Base-by-base conservation (phyloP, 345 rosid genomes). In the Raphanus raphanistrum region DNA sequence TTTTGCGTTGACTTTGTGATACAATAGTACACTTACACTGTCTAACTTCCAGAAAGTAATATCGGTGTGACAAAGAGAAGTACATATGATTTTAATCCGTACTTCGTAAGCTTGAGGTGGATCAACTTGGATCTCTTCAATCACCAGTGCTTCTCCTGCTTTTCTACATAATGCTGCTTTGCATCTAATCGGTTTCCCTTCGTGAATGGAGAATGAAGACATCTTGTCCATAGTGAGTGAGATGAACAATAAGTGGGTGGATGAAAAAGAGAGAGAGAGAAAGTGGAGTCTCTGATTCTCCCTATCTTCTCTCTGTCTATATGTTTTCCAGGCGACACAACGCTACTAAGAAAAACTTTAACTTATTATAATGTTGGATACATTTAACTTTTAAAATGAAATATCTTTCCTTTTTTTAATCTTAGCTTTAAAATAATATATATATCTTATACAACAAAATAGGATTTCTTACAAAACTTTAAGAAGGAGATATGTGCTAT, bases 91-190 rank as follows among this genome's bases (percentile, higher is more conserved):
- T 65, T 82, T 90, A 71, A 92, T 85, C 71, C 95, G 80, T 33
- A 90, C 90, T 76, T 90, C 97, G 74, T 81, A 84, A 27, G 86
- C 88, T 85, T 78, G 81, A 2, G 97, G 95, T 43, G 93, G 89
- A 16, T 87, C 92, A 16, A 92, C 93, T 68, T 81, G 76, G 25
- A 92, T 87, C 64, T 90, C 90, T 80, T 90, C 91, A 0, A 87
- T 84, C 70, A 76, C 82, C 43, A 88, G 80, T 1, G 88, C 63
- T 78, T 86, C 84, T 32, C 87, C 87, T 12, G 86, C 79, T 43
- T 38, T 79, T 76, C 89, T 82, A 76, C 88, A 63, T 12, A 90
- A 45, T 27, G 92, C 97, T 65, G 93, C 95, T 90, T 81, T 86
- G 91, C 93, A 87, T 85, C 68, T 76, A 54, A 90, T 85, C 43